Evolutionary conservation across 768 basidiomycete genomes (phyloP).

Genomic region (Holtermanniella nyarrowii): DNA sequence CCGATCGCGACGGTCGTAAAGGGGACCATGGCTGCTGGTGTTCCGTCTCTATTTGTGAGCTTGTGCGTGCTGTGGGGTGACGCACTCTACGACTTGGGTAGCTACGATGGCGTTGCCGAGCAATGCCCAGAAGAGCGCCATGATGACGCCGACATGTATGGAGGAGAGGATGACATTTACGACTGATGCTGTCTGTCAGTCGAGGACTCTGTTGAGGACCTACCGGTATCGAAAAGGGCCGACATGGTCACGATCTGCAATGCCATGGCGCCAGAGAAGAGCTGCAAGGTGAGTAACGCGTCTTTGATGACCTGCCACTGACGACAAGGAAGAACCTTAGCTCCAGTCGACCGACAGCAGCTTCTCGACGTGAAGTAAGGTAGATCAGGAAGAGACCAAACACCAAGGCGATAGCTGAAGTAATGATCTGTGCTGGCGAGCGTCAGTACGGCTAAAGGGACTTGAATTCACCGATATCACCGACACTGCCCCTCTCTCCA

Average conservation of each 20-base stretch:
- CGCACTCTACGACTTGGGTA: constrained; percentile 78
- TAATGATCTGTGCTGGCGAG: constrained; percentile 60
- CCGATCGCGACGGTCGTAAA: constrained; percentile 61
- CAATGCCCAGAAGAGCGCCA: constrained; percentile 57
- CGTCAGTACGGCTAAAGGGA: no score
- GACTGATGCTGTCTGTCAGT: constrained; percentile 44
- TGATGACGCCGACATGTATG: constrained; percentile 67
- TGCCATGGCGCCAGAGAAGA: constrained; percentile 48
- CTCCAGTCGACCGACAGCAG: constrained; percentile 63
- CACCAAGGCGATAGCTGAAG: constrained; percentile 63
- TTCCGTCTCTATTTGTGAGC: constrained; percentile 21
- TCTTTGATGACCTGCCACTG: background rate
- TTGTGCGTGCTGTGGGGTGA: constrained; percentile 41
- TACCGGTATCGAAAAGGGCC: constrained; percentile 61
- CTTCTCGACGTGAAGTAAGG: constrained; percentile 56
- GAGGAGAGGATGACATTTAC: constrained; percentile 61
- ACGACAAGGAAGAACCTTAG: constrained; percentile 35
- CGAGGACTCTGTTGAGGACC: constrained; percentile 2
- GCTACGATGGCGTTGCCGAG: constrained; percentile 44
- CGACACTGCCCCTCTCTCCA: constrained; percentile 45
- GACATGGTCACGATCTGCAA: constrained; percentile 75
- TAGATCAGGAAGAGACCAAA: constrained; percentile 53
- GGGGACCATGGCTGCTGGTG: constrained; percentile 42
- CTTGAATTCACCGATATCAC: constrained; percentile 56
- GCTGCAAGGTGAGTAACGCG: constrained; percentile 6